phyloP scores from a whole-genome alignment of 768 basidiomycete species.

The Collybia sordida region DNA sequence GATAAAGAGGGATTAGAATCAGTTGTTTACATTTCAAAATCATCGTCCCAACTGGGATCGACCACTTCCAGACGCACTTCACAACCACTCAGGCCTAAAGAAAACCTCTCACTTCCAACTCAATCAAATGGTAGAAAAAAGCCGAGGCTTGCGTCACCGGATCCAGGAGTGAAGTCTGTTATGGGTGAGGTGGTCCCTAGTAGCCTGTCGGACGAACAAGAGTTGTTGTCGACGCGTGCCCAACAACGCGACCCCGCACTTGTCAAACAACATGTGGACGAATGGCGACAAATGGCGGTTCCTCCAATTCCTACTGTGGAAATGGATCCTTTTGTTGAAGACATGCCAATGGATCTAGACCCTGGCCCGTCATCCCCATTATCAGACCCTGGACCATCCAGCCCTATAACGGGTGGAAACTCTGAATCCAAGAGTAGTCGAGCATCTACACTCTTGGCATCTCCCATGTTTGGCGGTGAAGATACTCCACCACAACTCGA shows the following conservation, averaged over 20 bases:
- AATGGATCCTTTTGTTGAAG: constrained; percentile 5
- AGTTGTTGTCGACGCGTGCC: constrained; percentile 37
- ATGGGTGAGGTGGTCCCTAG: constrained; percentile 49
- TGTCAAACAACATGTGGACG: constrained; percentile 37
- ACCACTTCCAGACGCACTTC: constrained; percentile 6
- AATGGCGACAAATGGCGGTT: constrained; percentile 38
- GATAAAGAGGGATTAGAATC: constrained; percentile 25
- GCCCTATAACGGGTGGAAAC: not conserved
- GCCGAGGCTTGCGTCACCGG: constrained; percentile 32
- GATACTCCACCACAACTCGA: constrained; percentile 21
- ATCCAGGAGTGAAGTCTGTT: constrained; percentile 17
- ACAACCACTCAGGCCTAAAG: constrained; percentile 18
- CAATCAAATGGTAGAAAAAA: constrained; percentile 30
- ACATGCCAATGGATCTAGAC: constrained; percentile 12
- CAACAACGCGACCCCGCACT: constrained; percentile 21
- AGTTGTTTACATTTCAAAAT: constrained; percentile 29
- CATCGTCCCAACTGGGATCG: constrained; percentile 16
- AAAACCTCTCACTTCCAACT: constrained; percentile 19
- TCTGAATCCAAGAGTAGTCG: not conserved
- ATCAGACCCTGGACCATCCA: not conserved
- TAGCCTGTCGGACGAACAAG: constrained; percentile 68
- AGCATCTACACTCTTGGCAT: constrained; percentile 7
- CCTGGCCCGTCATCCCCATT: constrained; percentile 5
- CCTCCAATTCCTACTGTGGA: constrained; percentile 13
- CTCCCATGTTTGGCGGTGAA: constrained; percentile 2